phyloP scores from a whole-genome alignment of 108 stramenopile genomes.

The Mediolabrus comicus region DNA sequence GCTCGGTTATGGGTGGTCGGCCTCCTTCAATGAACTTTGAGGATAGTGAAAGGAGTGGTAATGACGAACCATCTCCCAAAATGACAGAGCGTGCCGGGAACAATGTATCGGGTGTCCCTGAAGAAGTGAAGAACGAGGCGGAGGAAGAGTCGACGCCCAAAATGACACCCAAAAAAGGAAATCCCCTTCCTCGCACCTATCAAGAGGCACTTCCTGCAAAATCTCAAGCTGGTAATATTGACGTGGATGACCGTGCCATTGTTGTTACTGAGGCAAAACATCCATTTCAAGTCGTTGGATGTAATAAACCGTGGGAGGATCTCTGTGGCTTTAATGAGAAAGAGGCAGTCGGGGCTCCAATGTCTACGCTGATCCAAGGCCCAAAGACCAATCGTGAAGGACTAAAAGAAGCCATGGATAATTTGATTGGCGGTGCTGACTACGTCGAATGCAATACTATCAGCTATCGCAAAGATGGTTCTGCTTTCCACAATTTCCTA shows the following conservation, averaged over 20 bases:
- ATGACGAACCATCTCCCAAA: neutral
- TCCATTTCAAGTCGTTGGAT: conserved; percentile 16
- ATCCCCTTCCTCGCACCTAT: neutral
- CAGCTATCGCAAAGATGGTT: conserved; percentile 21
- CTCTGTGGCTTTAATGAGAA: conserved; percentile 22
- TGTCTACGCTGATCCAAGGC: conserved; percentile 9
- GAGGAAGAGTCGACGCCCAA: neutral
- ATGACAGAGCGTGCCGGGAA: too few species aligned
- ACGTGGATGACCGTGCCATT: conserved; percentile 23
- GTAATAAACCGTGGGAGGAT: conserved; percentile 38
- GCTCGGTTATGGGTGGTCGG: neutral
- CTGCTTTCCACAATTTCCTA: conserved; percentile 18
- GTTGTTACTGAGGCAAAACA: conserved; percentile 26
- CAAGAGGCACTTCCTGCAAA: neutral
- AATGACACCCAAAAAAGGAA: neutral
- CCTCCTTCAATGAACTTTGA: neutral
- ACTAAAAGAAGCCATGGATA: conserved; percentile 9
- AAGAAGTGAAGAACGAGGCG: too few species aligned
- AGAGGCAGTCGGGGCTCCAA: conserved; percentile 19
- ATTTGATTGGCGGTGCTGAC: conserved; percentile 23
- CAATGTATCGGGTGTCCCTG: too few species aligned
- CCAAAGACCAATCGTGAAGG: conserved; percentile 25
- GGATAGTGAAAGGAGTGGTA: neutral
- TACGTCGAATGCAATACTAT: conserved; percentile 15
- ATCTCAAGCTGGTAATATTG: too few species aligned